Conservation (phyloP, 495 filamentous ascomycete genomes). For the Wilcoxina mikolae region DNA sequence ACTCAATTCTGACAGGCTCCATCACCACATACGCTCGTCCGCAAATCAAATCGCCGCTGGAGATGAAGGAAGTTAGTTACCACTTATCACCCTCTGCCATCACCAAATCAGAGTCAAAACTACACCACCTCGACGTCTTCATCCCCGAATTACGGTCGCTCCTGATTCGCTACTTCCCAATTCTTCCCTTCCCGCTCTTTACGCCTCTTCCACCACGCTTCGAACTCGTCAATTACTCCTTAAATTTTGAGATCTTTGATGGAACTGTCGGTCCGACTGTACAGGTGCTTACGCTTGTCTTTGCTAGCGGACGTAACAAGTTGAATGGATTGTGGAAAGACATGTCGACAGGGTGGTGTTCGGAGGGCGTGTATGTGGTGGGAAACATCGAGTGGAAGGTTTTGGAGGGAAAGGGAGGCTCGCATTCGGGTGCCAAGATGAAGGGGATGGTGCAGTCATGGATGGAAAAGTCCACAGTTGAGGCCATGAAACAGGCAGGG, state of each 20-base stretch:
- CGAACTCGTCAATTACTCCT: not conserved
- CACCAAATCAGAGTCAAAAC: too few relatives aligned
- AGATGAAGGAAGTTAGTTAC: not conserved
- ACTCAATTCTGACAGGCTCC: not conserved
- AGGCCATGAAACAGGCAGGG: too few relatives aligned
- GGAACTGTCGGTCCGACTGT: not conserved
- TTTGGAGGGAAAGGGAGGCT: too few relatives aligned
- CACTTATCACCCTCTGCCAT: too few relatives aligned
- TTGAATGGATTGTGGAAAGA: too few relatives aligned
- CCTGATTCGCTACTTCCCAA: not conserved
- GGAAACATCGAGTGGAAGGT: too few relatives aligned
- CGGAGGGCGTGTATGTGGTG: too few relatives aligned
- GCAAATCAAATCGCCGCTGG: not conserved
- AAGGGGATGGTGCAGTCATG: too few relatives aligned
- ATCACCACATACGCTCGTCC: not conserved
- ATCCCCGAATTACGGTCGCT: not conserved
- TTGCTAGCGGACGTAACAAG: too few relatives aligned
- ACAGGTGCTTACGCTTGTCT: not conserved
- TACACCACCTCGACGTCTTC: not conserved
- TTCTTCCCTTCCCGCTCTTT: not conserved
- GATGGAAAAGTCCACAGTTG: too few relatives aligned
- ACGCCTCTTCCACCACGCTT: not conserved
- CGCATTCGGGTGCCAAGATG: too few relatives aligned
- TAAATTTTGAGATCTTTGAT: not conserved
- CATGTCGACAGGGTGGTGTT: too few relatives aligned